phyloP scores from a whole-genome alignment of 2,329 filamentous ascomycete species.

The Colletotrichum zoysiae region DNA sequence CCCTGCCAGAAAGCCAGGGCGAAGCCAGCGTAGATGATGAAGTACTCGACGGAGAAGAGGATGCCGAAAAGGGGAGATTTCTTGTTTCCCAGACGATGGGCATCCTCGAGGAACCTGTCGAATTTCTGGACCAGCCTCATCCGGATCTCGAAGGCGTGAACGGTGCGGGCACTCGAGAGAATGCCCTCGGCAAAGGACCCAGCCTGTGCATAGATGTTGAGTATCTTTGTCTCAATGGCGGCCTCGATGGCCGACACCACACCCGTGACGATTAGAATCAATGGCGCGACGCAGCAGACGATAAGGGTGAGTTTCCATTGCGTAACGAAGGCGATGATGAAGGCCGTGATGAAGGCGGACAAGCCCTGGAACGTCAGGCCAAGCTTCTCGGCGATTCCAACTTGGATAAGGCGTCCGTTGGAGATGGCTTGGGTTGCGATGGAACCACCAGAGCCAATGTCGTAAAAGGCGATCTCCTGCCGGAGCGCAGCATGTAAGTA shows the following conservation, averaged over 20 bases:
- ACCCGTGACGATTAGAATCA: conserved; percentile 50
- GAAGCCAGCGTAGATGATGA: conserved; percentile 57
- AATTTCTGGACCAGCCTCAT: conserved; percentile 55
- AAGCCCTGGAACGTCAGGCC: conserved; percentile 55
- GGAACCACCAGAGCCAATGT: conserved; percentile 57
- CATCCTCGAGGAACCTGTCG: conserved; percentile 53
- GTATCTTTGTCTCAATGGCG: conserved; percentile 51
- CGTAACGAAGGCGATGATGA: conserved; percentile 55
- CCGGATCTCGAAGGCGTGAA: conserved; percentile 59
- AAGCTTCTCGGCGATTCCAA: conserved; percentile 57
- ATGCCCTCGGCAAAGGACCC: conserved; percentile 54
- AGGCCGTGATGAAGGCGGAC: conserved; percentile 54
- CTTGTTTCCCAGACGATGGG: conserved; percentile 53
- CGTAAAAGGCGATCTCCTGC: conserved; percentile 65
- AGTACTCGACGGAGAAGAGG: conserved; percentile 56
- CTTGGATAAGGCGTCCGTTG: conserved; percentile 58
- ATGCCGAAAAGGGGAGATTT: conserved; percentile 54
- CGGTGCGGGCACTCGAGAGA: conserved; percentile 54
- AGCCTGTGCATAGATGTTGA: conserved; percentile 51
- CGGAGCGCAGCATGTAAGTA: conserved; percentile 64
- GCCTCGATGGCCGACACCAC: conserved; percentile 47
- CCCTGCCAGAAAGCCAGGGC: conserved; percentile 62
- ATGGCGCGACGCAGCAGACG: conserved; percentile 49
- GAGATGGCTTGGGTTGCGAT: conserved; percentile 58
- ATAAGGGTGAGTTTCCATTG: conserved; percentile 62